These are phyloP conservation scores for Cylindrotheca fusiformis DNA, from an alignment of 108 stramenopile species.

Conservation along the genomic window DNA sequence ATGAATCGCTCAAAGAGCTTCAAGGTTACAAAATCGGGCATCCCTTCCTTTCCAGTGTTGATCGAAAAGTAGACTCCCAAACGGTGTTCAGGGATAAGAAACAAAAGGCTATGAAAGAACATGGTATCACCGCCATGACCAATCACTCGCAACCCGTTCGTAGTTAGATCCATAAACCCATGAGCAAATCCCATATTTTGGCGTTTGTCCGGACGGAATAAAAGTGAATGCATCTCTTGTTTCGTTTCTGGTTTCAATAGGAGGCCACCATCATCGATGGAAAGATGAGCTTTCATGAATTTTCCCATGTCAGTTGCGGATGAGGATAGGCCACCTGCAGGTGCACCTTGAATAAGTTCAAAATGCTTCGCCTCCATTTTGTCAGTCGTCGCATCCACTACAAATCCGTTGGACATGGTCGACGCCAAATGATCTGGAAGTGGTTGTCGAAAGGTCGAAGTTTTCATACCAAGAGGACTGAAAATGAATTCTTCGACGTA, in stretches of 20 bases:
- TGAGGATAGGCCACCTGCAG: not conserved
- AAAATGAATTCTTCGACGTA: not conserved
- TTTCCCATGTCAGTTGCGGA: not conserved
- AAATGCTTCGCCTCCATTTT: not conserved
- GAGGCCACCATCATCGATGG: not conserved
- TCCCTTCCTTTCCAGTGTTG: not conserved
- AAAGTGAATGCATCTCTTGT: not conserved
- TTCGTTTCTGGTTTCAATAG: not conserved
- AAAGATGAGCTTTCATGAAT: not conserved
- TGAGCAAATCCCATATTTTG: not conserved
- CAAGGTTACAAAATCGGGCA: not conserved
- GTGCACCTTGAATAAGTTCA: not conserved
- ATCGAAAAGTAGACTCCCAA: not conserved
- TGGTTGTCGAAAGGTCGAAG: not conserved
- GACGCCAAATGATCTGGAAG: not conserved
- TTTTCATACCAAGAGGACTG: not conserved
- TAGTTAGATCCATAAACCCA: not conserved
- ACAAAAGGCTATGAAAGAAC: not conserved
- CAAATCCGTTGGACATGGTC: not conserved
- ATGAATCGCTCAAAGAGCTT: not conserved
- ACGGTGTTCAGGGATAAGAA: not conserved
- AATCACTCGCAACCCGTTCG: not conserved
- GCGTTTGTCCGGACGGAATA: not conserved
- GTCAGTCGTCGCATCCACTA: not conserved
- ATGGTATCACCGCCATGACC: not conserved